Base-by-base conservation (phyloP, 768 basidiomycete species). In the Punctularia strigosozonata region DNA sequence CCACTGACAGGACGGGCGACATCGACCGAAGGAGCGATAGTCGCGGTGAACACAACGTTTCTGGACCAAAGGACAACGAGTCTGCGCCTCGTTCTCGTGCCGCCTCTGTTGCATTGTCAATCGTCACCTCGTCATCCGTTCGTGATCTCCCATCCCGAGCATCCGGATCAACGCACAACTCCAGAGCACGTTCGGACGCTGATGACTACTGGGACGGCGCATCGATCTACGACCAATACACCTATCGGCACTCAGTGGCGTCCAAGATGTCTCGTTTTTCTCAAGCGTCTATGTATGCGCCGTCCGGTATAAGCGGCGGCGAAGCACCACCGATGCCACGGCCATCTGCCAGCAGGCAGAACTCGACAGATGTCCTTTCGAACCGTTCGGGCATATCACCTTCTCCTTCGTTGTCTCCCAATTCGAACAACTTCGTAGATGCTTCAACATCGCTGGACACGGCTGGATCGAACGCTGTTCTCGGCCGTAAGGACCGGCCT, bases 181-280 rank as follows among this genome's bases (percentile, higher is more conserved):
- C n/a, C n/a, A n/a, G n/a, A n/a, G 46, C 48, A 1, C 46, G 51
- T 4, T 33, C 45, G 22, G 37, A 48, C 18, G 49, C 45, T 1
- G 60, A 59, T 1, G 62, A 65, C 22, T 62, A 78, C 39, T 83
- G 80, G 73, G 82, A 84, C 38, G 74, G 73, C 18, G 75, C 71
- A 6, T 67, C 66, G 2, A 84, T 87, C 37, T 87, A 87, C 45
- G 84, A 87, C 53, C 73, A 83, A 43, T 87, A 87, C 51, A 68
- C 79, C 18, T 84, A 84, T 45, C 62, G 76, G 4, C 67, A 65
- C 38, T 81, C 78, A 0, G 60, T 73, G 40, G 63, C 63, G 1
- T 63, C 63, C 36, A 59, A 54, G 53, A 45, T 62, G 53, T 64
- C 61, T 14, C 31, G 57, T 22, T 53, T 52, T 18, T 63, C 64